These are phyloP conservation scores for Passalora sequoiae DNA, from an alignment of 2,329 filamentous ascomycete species.

Conservation along the genomic window DNA sequence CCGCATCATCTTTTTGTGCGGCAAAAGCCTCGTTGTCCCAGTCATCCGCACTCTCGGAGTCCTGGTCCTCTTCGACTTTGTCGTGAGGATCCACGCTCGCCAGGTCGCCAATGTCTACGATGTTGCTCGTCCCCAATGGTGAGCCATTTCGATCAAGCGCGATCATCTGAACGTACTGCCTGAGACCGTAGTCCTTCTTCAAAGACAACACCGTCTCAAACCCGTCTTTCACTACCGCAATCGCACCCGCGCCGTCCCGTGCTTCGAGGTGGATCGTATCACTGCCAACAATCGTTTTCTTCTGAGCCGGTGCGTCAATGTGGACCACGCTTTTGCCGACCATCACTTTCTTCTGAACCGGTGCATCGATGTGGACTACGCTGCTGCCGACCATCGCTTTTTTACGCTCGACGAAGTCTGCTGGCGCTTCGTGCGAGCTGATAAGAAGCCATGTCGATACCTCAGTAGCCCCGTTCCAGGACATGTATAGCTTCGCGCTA, in stretches of 20 bases:
- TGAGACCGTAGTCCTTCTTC: constrained; percentile 2
- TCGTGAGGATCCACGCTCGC: neutral
- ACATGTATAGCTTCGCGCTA: constrained; percentile 41
- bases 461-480: constrained; percentile 46
- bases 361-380: constrained; percentile 2
- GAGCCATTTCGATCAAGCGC: constrained; percentile 22
- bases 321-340: neutral
- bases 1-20: constrained; percentile 6
- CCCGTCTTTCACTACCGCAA: constrained; percentile 13
- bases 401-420: neutral
- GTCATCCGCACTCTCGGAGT: neutral
- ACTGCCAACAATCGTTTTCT: neutral
- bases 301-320: neutral
- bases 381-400: neutral
- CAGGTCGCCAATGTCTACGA: constrained; percentile 14
- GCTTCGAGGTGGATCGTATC: constrained; percentile 3
- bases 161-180: constrained; percentile 21
- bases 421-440: constrained; percentile 17
- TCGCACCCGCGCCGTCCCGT: constrained; percentile 11
- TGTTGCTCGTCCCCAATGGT: constrained; percentile 11
- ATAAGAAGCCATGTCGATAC: constrained; percentile 45
- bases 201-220: constrained; percentile 17
- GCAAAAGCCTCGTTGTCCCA: neutral
- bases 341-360: neutral
- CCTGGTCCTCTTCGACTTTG: neutral